These are phyloP conservation scores for Pestalotiopsis fici DNA, from an alignment of 2,329 filamentous ascomycete genomes.

Conservation along the genomic window DNA sequence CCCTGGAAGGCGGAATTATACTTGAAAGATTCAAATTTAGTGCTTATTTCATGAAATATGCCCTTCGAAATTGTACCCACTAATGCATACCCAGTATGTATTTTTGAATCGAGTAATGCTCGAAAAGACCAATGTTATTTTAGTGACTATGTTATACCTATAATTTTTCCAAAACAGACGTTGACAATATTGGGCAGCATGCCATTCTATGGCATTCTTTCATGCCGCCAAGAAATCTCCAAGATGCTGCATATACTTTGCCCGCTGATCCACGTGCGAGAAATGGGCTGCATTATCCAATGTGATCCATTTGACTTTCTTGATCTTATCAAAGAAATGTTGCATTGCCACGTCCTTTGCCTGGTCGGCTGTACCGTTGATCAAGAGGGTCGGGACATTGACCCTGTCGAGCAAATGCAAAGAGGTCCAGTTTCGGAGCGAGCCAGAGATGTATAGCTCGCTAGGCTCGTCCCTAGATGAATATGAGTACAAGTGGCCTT, in stretches of 20 bases:
- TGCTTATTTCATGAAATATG: too few species aligned
- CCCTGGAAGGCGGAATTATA: too few species aligned
- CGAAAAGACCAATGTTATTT: too few species aligned
- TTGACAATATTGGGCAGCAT: neutral
- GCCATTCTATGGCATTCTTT: neutral
- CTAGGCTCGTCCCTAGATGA: slow-evolving; percentile 18
- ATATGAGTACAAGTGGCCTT: too few species aligned
- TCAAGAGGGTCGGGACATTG: slow-evolving; percentile 31
- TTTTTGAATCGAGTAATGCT: too few species aligned
- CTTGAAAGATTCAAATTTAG: too few species aligned
- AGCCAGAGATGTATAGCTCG: slow-evolving; percentile 18
- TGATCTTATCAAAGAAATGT: slow-evolving; percentile 34
- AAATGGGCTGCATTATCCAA: slow-evolving; percentile 35
- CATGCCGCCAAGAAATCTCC: neutral
- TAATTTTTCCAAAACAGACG: too few species aligned
- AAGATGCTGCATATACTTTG: slow-evolving; percentile 27
- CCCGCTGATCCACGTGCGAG: slow-evolving; percentile 30
- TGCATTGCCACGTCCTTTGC: slow-evolving; percentile 33
- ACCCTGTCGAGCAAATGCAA: slow-evolving; percentile 21
- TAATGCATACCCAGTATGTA: too few species aligned
- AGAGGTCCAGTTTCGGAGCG: slow-evolving; percentile 14
- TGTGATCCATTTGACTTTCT: slow-evolving; percentile 36
- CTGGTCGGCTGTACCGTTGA: slow-evolving; percentile 36
- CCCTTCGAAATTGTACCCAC: too few species aligned
- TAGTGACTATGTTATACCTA: too few species aligned